Conservation (phyloP, 2,329 filamentous ascomycete genomes). For the Fusarium guadeloupense region DNA sequence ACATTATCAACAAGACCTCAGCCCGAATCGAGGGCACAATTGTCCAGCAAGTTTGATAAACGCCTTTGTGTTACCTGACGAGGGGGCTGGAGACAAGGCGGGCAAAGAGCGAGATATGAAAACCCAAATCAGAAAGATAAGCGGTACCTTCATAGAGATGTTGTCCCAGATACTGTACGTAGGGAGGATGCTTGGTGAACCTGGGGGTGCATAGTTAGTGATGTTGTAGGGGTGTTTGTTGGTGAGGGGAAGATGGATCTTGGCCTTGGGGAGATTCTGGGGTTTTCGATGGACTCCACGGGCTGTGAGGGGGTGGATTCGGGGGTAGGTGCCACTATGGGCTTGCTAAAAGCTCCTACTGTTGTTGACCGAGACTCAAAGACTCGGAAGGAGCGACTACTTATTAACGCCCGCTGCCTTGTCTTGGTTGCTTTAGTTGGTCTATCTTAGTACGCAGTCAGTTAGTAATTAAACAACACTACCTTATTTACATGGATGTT, state of each 20-base stretch:
- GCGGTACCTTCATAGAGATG: neutral
- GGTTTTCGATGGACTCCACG: neutral
- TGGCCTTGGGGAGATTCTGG: slow-evolving; percentile 20
- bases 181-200: slow-evolving; percentile 5
- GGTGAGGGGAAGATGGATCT: slow-evolving; percentile 26
- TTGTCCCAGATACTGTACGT: slow-evolving; percentile 5
- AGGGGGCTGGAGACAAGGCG: slow-evolving; percentile 26
- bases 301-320: slow-evolving; percentile 19
- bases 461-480: neutral
- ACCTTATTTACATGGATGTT: no score
- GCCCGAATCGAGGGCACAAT: neutral
- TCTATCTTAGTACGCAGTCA: neutral
- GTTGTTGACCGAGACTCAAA: neutral
- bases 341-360: slow-evolving; percentile 2
- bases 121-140: slow-evolving; percentile 32
- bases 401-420: neutral
- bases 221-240: slow-evolving; percentile 7
- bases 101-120: slow-evolving; percentile 13
- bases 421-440: neutral
- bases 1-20: slow-evolving; percentile 13
- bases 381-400: neutral
- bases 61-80: slow-evolving; percentile 16
- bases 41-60: slow-evolving; percentile 28
- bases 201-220: slow-evolving; percentile 23
- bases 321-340: slow-evolving; percentile 10